Evolutionary conservation across 345 rosid species (phyloP).

Genomic region (Euphorbia tirucalli): DNA sequence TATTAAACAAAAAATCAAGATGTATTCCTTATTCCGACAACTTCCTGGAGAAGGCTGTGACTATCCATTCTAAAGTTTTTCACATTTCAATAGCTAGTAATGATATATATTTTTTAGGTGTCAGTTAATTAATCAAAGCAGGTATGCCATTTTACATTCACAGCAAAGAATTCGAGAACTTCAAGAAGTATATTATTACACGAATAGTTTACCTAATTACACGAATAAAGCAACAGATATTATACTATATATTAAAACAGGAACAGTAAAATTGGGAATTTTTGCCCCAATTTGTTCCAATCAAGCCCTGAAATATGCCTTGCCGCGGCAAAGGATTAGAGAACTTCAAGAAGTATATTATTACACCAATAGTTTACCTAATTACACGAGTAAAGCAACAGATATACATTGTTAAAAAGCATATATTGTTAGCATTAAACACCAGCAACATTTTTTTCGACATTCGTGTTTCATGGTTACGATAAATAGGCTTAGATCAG

Average conservation of each 20-base stretch:
- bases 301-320: too few relatives aligned
- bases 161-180: not conserved
- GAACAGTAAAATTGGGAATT: too few relatives aligned
- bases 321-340: too few relatives aligned
- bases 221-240: too few relatives aligned
- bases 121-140: not conserved
- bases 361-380: too few relatives aligned
- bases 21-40: not conserved
- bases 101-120: not conserved
- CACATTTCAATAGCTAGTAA: not conserved
- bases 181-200: not conserved
- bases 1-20: not conserved
- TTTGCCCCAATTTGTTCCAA: too few relatives aligned
- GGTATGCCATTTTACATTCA: not conserved
- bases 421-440: not conserved
- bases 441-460: not conserved
- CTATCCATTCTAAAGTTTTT: too few relatives aligned
- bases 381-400: not conserved
- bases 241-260: too few relatives aligned
- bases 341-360: too few relatives aligned
- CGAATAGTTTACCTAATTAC: too few relatives aligned
- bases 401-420: not conserved
- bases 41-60: not conserved
- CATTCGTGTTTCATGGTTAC: too few relatives aligned
- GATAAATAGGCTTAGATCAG: not conserved